Evolutionary conservation across 2,329 filamentous ascomycete genomes (phyloP).

Genomic region (Dryadomyces quercus-mongolicae): DNA sequence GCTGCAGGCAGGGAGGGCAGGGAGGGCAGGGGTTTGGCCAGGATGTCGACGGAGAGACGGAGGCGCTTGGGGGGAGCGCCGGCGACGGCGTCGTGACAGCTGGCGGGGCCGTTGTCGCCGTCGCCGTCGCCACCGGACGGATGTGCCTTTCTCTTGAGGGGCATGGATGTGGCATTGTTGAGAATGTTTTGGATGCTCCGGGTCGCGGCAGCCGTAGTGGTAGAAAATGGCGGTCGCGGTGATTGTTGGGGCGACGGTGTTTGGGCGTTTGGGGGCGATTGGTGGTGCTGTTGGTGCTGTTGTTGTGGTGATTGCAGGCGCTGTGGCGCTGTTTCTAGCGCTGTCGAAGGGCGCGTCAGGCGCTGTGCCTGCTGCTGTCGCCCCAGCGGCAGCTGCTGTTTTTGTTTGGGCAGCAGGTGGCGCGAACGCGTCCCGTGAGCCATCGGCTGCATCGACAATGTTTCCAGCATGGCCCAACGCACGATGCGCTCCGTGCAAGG

Average conservation of each 20-base stretch:
- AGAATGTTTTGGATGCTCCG: constrained; percentile 10
- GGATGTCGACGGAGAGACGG: constrained; percentile 27
- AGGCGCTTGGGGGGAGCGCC: constrained; percentile 32
- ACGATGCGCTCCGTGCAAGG: not conserved
- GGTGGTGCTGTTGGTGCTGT: not conserved
- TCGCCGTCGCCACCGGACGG: not conserved
- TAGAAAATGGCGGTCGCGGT: constrained; percentile 3
- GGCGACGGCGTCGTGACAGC: not conserved
- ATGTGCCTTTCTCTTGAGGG: constrained; percentile 9
- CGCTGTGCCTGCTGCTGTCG: constrained; percentile 1
- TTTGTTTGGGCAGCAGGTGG: constrained; percentile 11
- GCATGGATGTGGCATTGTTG: constrained; percentile 10
- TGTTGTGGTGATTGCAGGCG: not conserved
- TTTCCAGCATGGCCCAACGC: constrained; percentile 11
- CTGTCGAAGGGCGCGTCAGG: not conserved
- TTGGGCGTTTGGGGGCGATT: not conserved
- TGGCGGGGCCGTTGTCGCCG: not conserved
- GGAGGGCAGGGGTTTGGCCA: not conserved
- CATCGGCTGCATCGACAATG: constrained; percentile 12
- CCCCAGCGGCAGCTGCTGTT: constrained; percentile 3
- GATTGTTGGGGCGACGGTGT: not conserved
- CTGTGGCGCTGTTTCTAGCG: not conserved
- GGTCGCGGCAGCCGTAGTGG: constrained; percentile 5
- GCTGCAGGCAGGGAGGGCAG: not conserved
- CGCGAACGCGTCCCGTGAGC: constrained; percentile 14